Percentiles rank a stretch among this genome's conserved stretches.
Conservation (phyloP, 768 basidiomycete genomes). For the Tricholoma sp. region DNA sequence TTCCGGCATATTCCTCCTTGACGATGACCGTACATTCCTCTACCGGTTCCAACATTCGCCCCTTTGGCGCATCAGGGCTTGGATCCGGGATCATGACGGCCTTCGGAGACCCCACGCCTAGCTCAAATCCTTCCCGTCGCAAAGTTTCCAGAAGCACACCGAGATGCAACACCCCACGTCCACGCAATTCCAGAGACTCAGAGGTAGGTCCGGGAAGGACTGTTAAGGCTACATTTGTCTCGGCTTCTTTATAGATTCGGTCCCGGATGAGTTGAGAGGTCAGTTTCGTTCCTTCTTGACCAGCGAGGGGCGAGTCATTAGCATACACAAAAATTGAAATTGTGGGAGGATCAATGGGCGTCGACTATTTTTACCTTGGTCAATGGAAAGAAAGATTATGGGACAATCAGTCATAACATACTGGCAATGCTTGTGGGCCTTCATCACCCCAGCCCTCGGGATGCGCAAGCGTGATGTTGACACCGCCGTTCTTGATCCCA, state of each 20-base stretch:
- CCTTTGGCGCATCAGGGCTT: conserved; percentile 23
- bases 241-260: conserved; percentile 43
- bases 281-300: conserved; percentile 42
- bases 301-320: conserved; percentile 44
- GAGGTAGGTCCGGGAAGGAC: conserved; percentile 46
- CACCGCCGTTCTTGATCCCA: conserved; percentile 42
- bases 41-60: conserved; percentile 39
- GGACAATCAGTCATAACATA: conserved; percentile 13
- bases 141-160: conserved; percentile 46
- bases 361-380: conserved; percentile 20
- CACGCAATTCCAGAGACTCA: conserved; percentile 44
- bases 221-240: conserved; percentile 46
- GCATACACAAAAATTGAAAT: conserved; percentile 44
- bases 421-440: conserved; percentile 36
- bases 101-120: conserved; percentile 43
- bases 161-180: conserved; percentile 45
- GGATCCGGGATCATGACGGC: conserved; percentile 43
- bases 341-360: conserved; percentile 47
- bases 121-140: conserved; percentile 45
- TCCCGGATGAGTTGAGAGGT: conserved; percentile 46
- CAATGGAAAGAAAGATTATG: not conserved
- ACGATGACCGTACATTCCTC: conserved; percentile 43
- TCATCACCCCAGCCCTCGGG: conserved; percentile 39
- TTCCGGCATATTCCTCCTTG: conserved; percentile 41
- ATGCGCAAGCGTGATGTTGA: conserved; percentile 41